Conservation (phyloP, 1,284 basidiomycete genomes). For the Bothia castanella region DNA sequence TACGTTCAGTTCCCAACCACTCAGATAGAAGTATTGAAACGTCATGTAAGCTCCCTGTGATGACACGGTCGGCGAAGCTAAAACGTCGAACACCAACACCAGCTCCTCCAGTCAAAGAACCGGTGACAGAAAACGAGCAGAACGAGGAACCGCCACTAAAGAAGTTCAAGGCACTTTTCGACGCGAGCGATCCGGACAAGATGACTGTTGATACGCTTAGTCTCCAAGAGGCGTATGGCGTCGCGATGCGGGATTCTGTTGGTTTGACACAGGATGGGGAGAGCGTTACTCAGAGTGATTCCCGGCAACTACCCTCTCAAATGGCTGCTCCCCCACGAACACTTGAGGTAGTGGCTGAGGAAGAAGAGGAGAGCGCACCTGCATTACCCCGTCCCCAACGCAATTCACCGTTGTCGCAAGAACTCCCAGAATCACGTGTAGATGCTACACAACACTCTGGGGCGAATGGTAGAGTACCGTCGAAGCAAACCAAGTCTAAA, state of each 20-base stretch:
- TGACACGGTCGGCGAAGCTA: slow-evolving; percentile 22
- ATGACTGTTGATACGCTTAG: slow-evolving; percentile 19
- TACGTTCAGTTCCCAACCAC: slow-evolving; percentile 6
- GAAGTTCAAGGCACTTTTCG: slow-evolving; percentile 68
- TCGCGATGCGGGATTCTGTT: slow-evolving; percentile 8
- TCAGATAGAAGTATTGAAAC: too few relatives aligned
- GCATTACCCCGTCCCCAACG: slow-evolving; percentile 1
- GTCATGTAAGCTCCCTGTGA: slow-evolving; percentile 17
- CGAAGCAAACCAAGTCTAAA: slow-evolving; percentile 12
- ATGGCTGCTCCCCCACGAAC: slow-evolving; percentile 11
- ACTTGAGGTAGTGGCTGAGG: slow-evolving; percentile 45
- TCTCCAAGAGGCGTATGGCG: slow-evolving; percentile 15
- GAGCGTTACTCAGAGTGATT: slow-evolving; percentile 37
- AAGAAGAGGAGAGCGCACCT: slow-evolving; percentile 46
- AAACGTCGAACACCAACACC: slow-evolving; percentile 26
- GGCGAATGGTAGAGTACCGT: background rate
- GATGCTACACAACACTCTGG: background rate
- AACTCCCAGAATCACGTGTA: background rate
- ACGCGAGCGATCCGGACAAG: slow-evolving; percentile 56
- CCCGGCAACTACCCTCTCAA: slow-evolving; percentile 18
- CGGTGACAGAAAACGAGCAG: slow-evolving; percentile 18
- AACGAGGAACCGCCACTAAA: slow-evolving; percentile 55
- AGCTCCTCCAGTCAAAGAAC: slow-evolving; percentile 17
- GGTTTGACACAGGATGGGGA: slow-evolving; percentile 17
- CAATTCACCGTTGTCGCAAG: slow-evolving; percentile 1